Evolutionary conservation across 306 rosid genomes (phyloP).

Genomic region (Begonia fuchsioides): DNA sequence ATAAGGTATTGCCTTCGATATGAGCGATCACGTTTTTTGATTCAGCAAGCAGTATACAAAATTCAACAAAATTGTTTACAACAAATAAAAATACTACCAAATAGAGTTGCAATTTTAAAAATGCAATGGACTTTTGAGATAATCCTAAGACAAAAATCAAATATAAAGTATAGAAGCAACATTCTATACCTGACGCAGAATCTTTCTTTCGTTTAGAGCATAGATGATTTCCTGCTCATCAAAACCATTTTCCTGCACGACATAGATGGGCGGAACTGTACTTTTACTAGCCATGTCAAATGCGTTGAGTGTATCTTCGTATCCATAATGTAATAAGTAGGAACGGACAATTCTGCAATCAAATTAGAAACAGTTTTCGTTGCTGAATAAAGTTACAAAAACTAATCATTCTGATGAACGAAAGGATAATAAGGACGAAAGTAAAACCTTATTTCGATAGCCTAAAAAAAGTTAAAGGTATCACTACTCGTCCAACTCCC

Average conservation of each 20-base stretch:
- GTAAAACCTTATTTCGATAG: too few species aligned
- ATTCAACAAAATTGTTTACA: too few species aligned
- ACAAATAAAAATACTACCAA: too few species aligned
- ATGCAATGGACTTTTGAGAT: too few species aligned
- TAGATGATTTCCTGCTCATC: conserved; percentile 57
- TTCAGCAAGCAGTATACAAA: too few species aligned
- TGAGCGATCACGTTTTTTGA: too few species aligned
- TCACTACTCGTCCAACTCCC: too few species aligned
- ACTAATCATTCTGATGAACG: neutral
- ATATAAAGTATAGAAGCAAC: neutral
- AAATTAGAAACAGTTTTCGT: conserved; percentile 5
- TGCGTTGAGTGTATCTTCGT: conserved; percentile 75
- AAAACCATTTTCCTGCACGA: conserved; percentile 75
- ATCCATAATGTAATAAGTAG: conserved; percentile 84
- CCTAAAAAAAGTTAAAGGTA: too few species aligned
- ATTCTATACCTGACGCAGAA: conserved; percentile 66
- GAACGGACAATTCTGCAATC: conserved; percentile 82
- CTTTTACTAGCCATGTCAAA: conserved; percentile 80
- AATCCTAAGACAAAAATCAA: conserved; percentile 3
- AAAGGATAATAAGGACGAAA: neutral
- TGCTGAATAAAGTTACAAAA: neutral
- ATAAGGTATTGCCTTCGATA: too few species aligned
- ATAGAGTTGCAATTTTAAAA: too few species aligned
- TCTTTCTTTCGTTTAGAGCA: conserved; percentile 70
- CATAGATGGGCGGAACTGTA: conserved; percentile 67